These are phyloP conservation scores for Saccharomycopsis schoenii DNA, from an alignment of 805 yeast species.

Conservation along the genomic window DNA sequence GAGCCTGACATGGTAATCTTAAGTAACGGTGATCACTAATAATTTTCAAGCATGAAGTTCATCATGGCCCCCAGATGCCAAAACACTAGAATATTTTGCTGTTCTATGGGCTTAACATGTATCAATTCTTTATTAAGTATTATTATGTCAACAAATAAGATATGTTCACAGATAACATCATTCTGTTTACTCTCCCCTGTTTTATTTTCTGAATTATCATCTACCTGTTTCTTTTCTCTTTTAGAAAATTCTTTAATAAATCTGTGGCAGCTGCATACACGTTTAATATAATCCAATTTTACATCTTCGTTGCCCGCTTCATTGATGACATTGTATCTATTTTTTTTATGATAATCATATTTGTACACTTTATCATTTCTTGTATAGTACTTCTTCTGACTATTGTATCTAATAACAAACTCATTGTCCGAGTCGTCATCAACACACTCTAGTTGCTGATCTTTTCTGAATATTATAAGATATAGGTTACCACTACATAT, in stretches of 20 bases:
- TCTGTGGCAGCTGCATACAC: conserved; percentile 3
- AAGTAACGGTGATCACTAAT: too few species aligned
- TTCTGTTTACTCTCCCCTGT: neutral
- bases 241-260: neutral
- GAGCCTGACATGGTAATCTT: too few species aligned
- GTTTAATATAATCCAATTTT: neutral
- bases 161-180: neutral
- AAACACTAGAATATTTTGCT: neutral
- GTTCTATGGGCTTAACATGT: neutral
- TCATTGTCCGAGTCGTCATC: conserved; percentile 17
- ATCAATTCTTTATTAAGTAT: neutral
- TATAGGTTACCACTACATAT: neutral
- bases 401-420: conserved; percentile 5
- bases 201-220: neutral
- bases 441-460: neutral
- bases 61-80: neutral
- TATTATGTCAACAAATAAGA: neutral
- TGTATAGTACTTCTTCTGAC: conserved; percentile 7
- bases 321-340: neutral
- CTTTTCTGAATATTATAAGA: neutral
- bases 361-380: conserved; percentile 9
- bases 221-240: neutral
- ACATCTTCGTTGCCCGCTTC: neutral
- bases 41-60: neutral
- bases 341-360: neutral